phyloP scores from a whole-genome alignment of 441 rosid species.

The Pelargonium australe region DNA sequence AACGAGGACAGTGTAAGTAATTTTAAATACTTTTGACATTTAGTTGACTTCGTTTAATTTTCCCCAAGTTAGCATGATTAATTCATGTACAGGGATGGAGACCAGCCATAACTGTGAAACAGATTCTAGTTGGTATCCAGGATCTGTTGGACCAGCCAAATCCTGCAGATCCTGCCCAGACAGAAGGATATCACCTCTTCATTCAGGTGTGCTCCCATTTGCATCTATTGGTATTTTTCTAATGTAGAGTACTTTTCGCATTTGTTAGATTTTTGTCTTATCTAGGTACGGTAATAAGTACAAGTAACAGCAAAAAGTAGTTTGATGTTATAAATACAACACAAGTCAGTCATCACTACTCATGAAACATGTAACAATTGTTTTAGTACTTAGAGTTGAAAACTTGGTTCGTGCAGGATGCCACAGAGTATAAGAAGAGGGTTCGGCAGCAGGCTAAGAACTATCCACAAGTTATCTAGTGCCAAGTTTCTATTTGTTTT shows the following conservation, averaged over 20 bases:
- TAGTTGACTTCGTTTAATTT: no score
- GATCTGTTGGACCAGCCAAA: slow-evolving; percentile 93
- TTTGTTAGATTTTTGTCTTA: no score
- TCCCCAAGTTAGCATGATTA: neutral
- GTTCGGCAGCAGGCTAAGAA: slow-evolving; percentile 84
- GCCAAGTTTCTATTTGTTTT: slow-evolving; percentile 12
- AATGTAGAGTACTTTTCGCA: no score
- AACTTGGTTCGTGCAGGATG: slow-evolving; percentile 46
- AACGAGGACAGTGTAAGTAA: slow-evolving; percentile 80
- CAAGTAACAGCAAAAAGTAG: no score
- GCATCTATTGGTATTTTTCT: slow-evolving; percentile 2
- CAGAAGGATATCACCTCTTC: slow-evolving; percentile 88
- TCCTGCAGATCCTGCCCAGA: slow-evolving; percentile 90
- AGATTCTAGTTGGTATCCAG: slow-evolving; percentile 87
- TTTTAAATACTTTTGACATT: neutral
- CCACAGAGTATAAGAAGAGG: slow-evolving; percentile 74
- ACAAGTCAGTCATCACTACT: no score
- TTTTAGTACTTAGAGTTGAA: no score
- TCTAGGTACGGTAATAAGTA: no score
- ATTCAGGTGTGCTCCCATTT: slow-evolving; percentile 51
- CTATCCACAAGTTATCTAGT: slow-evolving; percentile 64
- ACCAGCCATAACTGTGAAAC: slow-evolving; percentile 95
- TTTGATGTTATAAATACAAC: no score
- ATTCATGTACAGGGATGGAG: slow-evolving; percentile 68
- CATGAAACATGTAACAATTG: no score